These are phyloP conservation scores for Phytopythium delawarense DNA, from an alignment of 352 stramenopile genomes.

Conservation along the genomic window DNA sequence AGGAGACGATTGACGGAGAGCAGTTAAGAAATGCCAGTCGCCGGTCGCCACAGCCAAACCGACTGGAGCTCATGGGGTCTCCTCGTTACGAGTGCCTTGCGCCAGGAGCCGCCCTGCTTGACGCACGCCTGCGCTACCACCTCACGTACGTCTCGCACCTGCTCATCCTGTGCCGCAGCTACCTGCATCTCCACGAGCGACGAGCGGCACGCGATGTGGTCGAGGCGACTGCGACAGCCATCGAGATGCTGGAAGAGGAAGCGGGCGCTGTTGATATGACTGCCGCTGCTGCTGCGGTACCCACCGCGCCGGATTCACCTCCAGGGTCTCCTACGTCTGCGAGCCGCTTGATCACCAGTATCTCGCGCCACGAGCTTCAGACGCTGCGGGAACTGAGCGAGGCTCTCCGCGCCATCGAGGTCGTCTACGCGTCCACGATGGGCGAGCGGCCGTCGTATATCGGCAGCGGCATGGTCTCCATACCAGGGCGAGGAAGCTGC, in stretches of 20 bases:
- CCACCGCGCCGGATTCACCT: not conserved
- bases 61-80: not conserved
- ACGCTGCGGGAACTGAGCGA: constrained; percentile 35
- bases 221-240: constrained; percentile 11
- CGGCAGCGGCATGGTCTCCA: not conserved
- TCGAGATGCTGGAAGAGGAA: not conserved
- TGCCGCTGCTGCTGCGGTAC: not conserved
- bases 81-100: constrained; percentile 22
- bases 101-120: constrained; percentile 25
- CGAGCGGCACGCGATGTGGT: constrained; percentile 30
- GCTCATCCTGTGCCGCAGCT: constrained; percentile 35
- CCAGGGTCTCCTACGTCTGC: not conserved
- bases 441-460: not conserved
- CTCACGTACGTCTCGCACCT: constrained; percentile 40
- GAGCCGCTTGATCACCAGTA: constrained; percentile 26
- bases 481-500: not conserved
- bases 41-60: not conserved
- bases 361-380: constrained; percentile 28
- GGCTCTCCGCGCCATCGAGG: constrained; percentile 27
- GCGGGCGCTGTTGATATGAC: not conserved
- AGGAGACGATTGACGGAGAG: not conserved
- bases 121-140: constrained; percentile 20
- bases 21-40: not conserved
- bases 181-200: constrained; percentile 38
- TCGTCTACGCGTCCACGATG: constrained; percentile 24